A percentile compares a stretch with the other conserved stretches of the same genome.
Evolutionary conservation across 164 flowering plant genomes (phyloP).

Genomic region (Echeveria elegans): DNA sequence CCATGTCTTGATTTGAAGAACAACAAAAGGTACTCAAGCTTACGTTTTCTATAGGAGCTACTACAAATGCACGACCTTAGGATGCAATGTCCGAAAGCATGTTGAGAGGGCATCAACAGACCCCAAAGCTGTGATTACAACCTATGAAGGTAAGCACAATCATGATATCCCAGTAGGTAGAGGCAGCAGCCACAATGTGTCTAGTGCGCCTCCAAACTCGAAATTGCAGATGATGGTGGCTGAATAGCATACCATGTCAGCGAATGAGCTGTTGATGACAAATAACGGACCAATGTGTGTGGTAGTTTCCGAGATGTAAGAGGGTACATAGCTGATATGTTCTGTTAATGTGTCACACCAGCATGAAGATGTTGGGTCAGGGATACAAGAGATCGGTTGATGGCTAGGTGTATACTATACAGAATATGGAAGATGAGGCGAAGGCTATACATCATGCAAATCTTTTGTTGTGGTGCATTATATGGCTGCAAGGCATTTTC

Average conservation of each 20-base stretch:
- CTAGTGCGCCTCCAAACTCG: not conserved
- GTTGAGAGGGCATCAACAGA: conserved; percentile 89
- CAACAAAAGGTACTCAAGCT: too few species aligned
- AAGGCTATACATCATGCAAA: too few species aligned
- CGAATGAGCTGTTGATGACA: not conserved
- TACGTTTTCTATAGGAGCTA: too few species aligned
- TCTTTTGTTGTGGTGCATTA: too few species aligned
- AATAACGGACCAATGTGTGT: not conserved
- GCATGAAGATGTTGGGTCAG: too few species aligned
- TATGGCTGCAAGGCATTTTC: too few species aligned
- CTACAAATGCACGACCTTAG: conserved; percentile 70
- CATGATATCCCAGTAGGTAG: conserved; percentile 44
- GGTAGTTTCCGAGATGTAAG: not conserved
- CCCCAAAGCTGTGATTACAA: conserved; percentile 74
- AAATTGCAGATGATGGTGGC: not conserved
- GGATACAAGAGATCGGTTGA: too few species aligned
- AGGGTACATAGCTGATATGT: not conserved
- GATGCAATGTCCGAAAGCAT: conserved; percentile 90
- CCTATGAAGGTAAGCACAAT: conserved; percentile 93
- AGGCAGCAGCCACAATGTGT: not conserved
- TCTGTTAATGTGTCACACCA: too few species aligned
- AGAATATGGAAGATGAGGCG: too few species aligned
- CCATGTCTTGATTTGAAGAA: too few species aligned
- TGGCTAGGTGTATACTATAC: too few species aligned
- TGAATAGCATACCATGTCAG: not conserved